Evolutionary conservation across 805 yeast genomes (phyloP).

Genomic region (Helenozyma baotianmanensis): DNA sequence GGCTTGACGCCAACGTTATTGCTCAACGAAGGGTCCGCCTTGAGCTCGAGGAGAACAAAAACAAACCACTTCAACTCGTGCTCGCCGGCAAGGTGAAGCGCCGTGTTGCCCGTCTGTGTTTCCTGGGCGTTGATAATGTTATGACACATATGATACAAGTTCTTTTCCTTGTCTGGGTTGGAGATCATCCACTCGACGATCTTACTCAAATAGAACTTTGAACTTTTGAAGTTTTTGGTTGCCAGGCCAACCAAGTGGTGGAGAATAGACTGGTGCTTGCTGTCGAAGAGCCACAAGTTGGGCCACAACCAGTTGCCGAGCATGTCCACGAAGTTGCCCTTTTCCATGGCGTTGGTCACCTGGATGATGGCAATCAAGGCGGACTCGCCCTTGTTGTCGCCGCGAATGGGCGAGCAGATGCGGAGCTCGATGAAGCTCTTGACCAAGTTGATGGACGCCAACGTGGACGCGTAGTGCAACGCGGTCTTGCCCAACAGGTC

Average conservation of each 20-base stretch:
- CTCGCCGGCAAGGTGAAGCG: constrained; percentile 40
- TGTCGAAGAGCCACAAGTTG: constrained; percentile 40
- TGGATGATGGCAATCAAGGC: constrained; percentile 61
- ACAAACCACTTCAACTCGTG: constrained; percentile 36
- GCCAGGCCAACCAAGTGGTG: constrained; percentile 72
- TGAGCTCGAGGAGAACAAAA: constrained; percentile 28
- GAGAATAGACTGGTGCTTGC: constrained; percentile 70
- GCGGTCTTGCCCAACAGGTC: constrained; percentile 39
- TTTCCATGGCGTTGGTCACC: constrained; percentile 80
- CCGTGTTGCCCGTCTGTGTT: constrained; percentile 33
- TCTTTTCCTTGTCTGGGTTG: constrained; percentile 16
- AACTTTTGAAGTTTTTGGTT: constrained; percentile 27
- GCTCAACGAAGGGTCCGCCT: constrained; percentile 56
- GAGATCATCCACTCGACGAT: constrained; percentile 30
- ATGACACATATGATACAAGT: constrained; percentile 10
- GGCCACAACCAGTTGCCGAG: constrained; percentile 69
- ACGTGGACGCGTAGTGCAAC: constrained; percentile 39
- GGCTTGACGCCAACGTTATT: constrained; percentile 88
- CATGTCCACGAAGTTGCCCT: constrained; percentile 65
- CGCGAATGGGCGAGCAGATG: constrained; percentile 36
- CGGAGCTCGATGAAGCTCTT: constrained; percentile 31
- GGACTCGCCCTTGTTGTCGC: constrained; percentile 35
- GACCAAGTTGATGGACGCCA: constrained; percentile 34
- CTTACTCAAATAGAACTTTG: constrained; percentile 31
- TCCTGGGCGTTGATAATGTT: constrained; percentile 32